Percentiles rank a stretch among this genome's conserved stretches.
Conservation (phyloP, 2,329 filamentous ascomycete genomes). For the Claviceps spartinae region DNA sequence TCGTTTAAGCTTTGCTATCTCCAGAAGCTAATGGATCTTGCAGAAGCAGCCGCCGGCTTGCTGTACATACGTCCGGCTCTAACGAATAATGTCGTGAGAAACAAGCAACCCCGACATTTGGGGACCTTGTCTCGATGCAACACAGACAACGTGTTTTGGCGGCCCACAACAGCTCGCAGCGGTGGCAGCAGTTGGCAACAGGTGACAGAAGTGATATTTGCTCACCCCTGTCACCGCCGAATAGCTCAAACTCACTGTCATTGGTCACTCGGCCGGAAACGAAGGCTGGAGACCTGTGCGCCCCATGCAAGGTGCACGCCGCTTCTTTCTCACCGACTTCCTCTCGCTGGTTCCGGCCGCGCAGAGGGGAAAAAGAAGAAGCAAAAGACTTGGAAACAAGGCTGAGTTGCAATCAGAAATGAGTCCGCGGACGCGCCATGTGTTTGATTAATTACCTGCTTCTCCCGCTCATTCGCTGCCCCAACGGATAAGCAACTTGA, state of each 20-base stretch:
- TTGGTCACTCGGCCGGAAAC: constrained; percentile 8
- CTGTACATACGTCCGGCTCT: background rate
- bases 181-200: background rate
- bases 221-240: constrained; percentile 10
- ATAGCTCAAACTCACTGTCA: constrained; percentile 7
- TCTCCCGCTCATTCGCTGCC: background rate
- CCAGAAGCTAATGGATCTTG: background rate
- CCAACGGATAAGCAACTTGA: background rate
- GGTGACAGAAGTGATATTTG: background rate
- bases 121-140: background rate
- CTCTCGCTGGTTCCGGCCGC: background rate
- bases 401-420: background rate
- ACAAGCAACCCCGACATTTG: background rate
- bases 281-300: background rate
- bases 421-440: background rate
- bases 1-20: background rate
- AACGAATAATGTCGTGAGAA: background rate
- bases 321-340: constrained; percentile 6
- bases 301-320: constrained; percentile 6
- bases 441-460: background rate
- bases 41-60: background rate
- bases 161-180: constrained; percentile 4
- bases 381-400: background rate
- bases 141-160: constrained; percentile 5
- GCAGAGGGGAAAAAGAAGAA: constrained; percentile 1